Evolutionary conservation across 2,329 filamentous ascomycete genomes (phyloP).

Genomic region (Aspergillus sp.): DNA sequence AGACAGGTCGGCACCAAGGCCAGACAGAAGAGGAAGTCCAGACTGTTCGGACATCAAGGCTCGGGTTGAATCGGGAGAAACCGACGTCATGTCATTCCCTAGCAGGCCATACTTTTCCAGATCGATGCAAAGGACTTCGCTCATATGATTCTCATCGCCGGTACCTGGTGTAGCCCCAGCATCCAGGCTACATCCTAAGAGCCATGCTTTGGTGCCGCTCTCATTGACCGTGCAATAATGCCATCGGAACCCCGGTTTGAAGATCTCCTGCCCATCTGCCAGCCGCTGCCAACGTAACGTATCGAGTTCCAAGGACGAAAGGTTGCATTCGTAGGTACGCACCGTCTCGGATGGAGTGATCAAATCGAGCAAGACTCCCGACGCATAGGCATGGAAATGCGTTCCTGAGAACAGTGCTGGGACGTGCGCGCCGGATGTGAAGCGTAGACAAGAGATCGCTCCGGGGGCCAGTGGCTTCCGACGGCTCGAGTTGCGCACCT

Average conservation of each 20-base stretch:
- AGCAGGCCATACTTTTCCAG: constrained; percentile 86
- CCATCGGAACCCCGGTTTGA: constrained; percentile 89
- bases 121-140: constrained; percentile 91
- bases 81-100: constrained; percentile 67
- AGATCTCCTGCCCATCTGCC: constrained; percentile 90
- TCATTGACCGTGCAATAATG: constrained; percentile 97
- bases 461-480: constrained; percentile 67
- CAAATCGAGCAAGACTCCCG: constrained; percentile 88
- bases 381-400: constrained; percentile 94
- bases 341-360: constrained; percentile 89
- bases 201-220: constrained; percentile 92
- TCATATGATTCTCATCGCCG: constrained; percentile 85
- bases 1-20: constrained; percentile 82
- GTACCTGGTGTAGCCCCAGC: constrained; percentile 63
- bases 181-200: constrained; percentile 87
- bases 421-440: constrained; percentile 80
- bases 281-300: constrained; percentile 91
- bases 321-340: constrained; percentile 79
- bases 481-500: constrained; percentile 53
- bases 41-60: constrained; percentile 55
- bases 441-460: constrained; percentile 84
- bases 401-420: constrained; percentile 86
- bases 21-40: constrained; percentile 50
- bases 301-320: constrained; percentile 84
- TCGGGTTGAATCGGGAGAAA: constrained; percentile 48